Base-by-base conservation (phyloP, 2,329 filamentous ascomycete genomes). In the Colletotrichum navitas region DNA sequence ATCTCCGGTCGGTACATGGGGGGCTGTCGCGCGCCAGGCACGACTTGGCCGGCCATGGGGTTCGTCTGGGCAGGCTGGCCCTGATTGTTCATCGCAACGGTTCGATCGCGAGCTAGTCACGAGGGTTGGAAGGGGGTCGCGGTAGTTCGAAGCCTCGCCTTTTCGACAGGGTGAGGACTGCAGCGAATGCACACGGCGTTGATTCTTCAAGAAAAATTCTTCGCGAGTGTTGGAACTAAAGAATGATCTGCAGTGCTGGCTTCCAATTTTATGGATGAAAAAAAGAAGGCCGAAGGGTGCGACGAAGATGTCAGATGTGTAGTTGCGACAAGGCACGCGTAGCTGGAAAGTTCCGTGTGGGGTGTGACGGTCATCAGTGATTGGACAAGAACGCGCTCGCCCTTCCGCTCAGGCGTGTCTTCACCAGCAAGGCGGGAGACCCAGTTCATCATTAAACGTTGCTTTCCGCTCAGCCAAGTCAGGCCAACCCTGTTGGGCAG, bases 1-100 rank as follows among this genome's bases (percentile, higher is more conserved):
- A 86, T 84, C 45, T 85, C 83, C 0, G 88, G 87, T 43, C 84
- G 82, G 43, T 86, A 88, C 79, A 88, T 84, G 1, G 83, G 81
- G 2, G 79, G 76, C 12, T 76, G 78, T 11, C 77, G 78, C 71
- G 71, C 69, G 75, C 75, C 56, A 76, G 78, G 59, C 67, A 74
- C 75, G 76, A 74, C 49, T 49, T 68, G 71, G n/a, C 66, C 71
- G 47, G 63, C 68, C 34, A 45, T 47, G 26, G 72, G 52, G 26
- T 55, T 55, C n/a, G 64, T 63, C 70, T 77, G 76, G 58, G 61
- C 63, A 52, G 73, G 61, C 56, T 74, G 62, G 66, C 71, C 72
- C 63, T 72, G 66, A 47, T 66, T 71, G 69, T 74, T 74, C 73
- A 74, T 74, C 39, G 66, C 56, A 39, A 29, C 24, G 47, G 47